These are phyloP conservation scores for Dittrichia graveolens DNA, from an alignment of 129 eudicot species.

Conservation along the genomic window DNA sequence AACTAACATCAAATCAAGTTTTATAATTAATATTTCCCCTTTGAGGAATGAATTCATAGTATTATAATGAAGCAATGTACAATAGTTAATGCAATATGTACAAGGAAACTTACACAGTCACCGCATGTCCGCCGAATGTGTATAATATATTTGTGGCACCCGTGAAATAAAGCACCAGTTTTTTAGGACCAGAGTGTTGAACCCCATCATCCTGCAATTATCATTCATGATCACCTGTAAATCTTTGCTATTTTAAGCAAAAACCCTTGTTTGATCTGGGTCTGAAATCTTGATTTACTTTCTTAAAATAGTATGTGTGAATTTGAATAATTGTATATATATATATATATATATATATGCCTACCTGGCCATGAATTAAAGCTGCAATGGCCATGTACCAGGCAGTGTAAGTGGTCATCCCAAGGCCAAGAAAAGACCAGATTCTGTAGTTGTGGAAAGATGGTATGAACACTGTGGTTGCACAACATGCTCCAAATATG, in stretches of 20 bases:
- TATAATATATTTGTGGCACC: conserved; percentile 91
- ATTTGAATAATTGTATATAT: background rate
- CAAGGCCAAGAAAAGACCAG: conserved; percentile 88
- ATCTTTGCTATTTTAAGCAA: conserved; percentile 24
- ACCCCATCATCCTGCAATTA: conserved; percentile 74
- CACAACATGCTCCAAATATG: conserved; percentile 93
- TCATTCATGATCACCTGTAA: background rate
- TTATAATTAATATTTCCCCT: background rate
- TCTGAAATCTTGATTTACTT: conserved; percentile 21
- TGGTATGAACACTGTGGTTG: conserved; percentile 90
- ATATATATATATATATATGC: background rate
- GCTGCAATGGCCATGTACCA: conserved; percentile 90
- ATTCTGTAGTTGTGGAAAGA: conserved; percentile 93
- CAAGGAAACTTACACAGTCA: conserved; percentile 67
- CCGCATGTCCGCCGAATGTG: conserved; percentile 95
- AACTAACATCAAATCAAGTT: background rate
- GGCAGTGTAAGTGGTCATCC: conserved; percentile 90
- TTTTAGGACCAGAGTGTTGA: conserved; percentile 76
- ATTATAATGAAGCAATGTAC: background rate
- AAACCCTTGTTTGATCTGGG: conserved; percentile 28
- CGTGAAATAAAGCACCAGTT: conserved; percentile 73
- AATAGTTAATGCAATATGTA: background rate
- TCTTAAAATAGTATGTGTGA: conserved; percentile 23
- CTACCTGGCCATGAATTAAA: conserved; percentile 80
- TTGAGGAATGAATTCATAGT: background rate